phyloP scores from a whole-genome alignment of 805 yeast species.

The Pichia deserticola region DNA sequence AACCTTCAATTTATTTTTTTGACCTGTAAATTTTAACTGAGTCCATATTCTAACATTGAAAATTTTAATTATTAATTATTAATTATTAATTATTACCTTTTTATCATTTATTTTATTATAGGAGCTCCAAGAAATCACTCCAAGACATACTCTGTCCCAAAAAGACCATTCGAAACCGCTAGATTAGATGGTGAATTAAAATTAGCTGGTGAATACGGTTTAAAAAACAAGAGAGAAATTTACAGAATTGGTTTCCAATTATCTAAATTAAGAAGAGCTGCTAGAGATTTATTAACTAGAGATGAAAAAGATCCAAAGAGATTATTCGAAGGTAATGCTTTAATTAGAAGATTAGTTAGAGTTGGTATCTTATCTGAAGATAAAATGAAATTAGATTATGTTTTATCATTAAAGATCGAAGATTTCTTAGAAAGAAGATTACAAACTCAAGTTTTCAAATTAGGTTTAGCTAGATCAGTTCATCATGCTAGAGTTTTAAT shows the following conservation, averaged over 20 bases:
- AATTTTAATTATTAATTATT: too few relatives aligned
- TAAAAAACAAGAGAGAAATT: constrained; percentile 99
- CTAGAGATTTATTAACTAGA: constrained; percentile 99
- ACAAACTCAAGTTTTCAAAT: constrained; percentile 99
- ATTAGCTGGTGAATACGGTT: constrained; percentile 99
- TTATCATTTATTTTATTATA: constrained; percentile 20
- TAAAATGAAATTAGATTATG: constrained; percentile 99
- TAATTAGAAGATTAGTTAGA: constrained; percentile 99
- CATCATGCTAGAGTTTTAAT: constrained; percentile 99
- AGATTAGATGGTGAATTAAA: constrained; percentile 99
- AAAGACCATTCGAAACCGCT: constrained; percentile 98
- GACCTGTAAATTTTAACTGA: neutral
- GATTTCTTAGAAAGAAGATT: constrained; percentile 99
- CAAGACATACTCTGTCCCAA: constrained; percentile 99
- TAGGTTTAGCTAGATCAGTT: constrained; percentile 98
- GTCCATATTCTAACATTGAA: neutral
- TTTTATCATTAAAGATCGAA: constrained; percentile 94
- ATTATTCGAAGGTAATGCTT: constrained; percentile 99
- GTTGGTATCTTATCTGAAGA: constrained; percentile 98
- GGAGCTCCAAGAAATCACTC: constrained; percentile 99
- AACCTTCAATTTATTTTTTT: too few relatives aligned
- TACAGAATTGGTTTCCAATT: constrained; percentile 99
- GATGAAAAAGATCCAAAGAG: constrained; percentile 99
- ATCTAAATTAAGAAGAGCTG: constrained; percentile 99
- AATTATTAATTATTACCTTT: neutral